Percentiles rank a stretch among this genome's conserved stretches.
Conservation (phyloP, 768 basidiomycete genomes). For the Termitomyces eurrhizus region DNA sequence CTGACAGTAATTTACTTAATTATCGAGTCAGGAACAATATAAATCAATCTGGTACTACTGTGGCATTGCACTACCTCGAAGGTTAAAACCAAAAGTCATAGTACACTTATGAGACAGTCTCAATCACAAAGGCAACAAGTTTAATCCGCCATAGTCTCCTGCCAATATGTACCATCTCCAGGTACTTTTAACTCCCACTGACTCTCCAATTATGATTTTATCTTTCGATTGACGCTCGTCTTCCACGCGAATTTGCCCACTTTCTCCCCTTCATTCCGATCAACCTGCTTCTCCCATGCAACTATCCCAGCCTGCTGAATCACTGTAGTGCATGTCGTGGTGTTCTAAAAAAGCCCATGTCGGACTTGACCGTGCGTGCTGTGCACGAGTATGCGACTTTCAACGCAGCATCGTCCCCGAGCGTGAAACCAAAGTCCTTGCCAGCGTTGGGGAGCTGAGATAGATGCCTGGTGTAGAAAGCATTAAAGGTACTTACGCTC, state of each 20-base stretch:
- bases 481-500: slow-evolving; percentile 23
- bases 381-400: slow-evolving; percentile 43
- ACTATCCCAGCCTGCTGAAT: slow-evolving; percentile 36
- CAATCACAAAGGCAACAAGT: not conserved
- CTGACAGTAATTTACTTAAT: no score
- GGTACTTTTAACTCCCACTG: slow-evolving; percentile 53
- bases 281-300: slow-evolving; percentile 30
- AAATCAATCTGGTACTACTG: no score
- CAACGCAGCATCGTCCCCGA: slow-evolving; percentile 43
- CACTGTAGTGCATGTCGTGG: slow-evolving; percentile 40
- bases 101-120: not conserved
- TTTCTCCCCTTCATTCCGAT: slow-evolving; percentile 47
- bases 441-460: slow-evolving; percentile 23
- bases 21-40: no score
- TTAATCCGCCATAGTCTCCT: slow-evolving; percentile 12
- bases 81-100: no score
- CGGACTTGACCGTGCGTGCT: slow-evolving; percentile 30
- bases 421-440: slow-evolving; percentile 51
- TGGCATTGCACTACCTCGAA: not conserved
- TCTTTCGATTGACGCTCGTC: slow-evolving; percentile 39
- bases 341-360: slow-evolving; percentile 40
- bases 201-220: slow-evolving; percentile 37
- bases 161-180: slow-evolving; percentile 23
- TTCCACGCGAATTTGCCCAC: slow-evolving; percentile 58
- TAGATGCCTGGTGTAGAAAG: not conserved